A percentile compares a stretch with the other conserved stretches of the same genome.
phyloP scores from a whole-genome alignment of 2,329 filamentous ascomycete species.

The Sordariomycetes sp. region DNA sequence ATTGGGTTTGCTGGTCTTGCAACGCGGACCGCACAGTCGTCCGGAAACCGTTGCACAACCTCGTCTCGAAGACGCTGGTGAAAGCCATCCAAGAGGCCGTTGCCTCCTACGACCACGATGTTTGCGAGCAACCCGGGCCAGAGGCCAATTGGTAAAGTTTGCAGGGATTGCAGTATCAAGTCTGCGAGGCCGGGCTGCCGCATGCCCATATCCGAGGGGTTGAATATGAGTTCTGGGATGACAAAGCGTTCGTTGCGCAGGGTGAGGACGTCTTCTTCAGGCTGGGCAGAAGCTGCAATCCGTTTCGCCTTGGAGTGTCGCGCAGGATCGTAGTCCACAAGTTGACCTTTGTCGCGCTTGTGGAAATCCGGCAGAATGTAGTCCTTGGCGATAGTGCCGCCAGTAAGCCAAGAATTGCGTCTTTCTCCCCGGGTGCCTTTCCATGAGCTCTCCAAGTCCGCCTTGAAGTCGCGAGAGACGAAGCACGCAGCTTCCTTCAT shows the following conservation, averaged over 20 bases:
- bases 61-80: conserved; percentile 70
- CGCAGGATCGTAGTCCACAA: conserved; percentile 68
- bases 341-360: conserved; percentile 50
- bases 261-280: conserved; percentile 69
- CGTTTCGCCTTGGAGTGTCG: conserved; percentile 44
- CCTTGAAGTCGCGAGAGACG: conserved; percentile 66
- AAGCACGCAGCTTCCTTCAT: conserved; percentile 90
- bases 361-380: conserved; percentile 84
- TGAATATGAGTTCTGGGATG: conserved; percentile 85
- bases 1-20: conserved; percentile 63
- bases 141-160: conserved; percentile 66
- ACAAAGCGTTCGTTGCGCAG: conserved; percentile 87
- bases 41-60: conserved; percentile 60
- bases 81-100: conserved; percentile 71
- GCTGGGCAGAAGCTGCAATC: conserved; percentile 29
- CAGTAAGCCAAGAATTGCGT: conserved; percentile 36
- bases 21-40: conserved; percentile 71
- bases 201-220: conserved; percentile 76
- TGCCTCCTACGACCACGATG: conserved; percentile 82
- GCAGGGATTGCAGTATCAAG: conserved; percentile 71
- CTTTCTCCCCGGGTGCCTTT: conserved; percentile 60
- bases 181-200: conserved; percentile 75
- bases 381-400: conserved; percentile 66
- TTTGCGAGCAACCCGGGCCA: conserved; percentile 82
- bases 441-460: conserved; percentile 76